Evolutionary conservation across 805 yeast species (phyloP).

Genomic region (Kluyveromyces lactis): DNA sequence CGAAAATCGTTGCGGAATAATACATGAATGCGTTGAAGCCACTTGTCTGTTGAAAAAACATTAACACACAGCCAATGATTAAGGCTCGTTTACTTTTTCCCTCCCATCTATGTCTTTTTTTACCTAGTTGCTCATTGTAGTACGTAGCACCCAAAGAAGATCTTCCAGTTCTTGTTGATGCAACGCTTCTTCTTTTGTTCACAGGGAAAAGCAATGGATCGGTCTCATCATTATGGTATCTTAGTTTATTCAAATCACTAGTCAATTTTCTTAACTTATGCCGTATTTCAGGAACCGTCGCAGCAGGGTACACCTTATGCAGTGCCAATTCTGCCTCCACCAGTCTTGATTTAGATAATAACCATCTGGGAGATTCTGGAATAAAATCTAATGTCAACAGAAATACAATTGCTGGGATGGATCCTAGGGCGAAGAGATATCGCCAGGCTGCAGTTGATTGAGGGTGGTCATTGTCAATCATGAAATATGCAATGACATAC

Average conservation of each 20-base stretch:
- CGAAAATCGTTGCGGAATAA: conserved; percentile 50
- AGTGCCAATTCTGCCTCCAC: conserved; percentile 36
- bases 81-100: conserved; percentile 33
- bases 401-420: conserved; percentile 35
- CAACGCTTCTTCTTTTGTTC: conserved; percentile 22
- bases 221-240: conserved; percentile 23
- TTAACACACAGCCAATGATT: conserved; percentile 41
- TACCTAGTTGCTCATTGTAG: background rate
- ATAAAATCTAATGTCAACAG: conserved; percentile 33
- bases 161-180: background rate
- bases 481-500: conserved; percentile 30
- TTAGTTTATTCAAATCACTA: conserved; percentile 32
- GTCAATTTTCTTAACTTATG: conserved; percentile 41
- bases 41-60: conserved; percentile 52
- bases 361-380: conserved; percentile 45
- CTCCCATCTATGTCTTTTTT: conserved; percentile 18
- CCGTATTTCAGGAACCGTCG: conserved; percentile 35
- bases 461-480: conserved; percentile 11
- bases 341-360: conserved; percentile 28
- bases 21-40: conserved; percentile 59
- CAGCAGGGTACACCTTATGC: conserved; percentile 36
- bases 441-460: conserved; percentile 30
- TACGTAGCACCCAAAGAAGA: background rate
- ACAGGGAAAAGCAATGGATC: conserved; percentile 28
- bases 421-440: conserved; percentile 31